Evolutionary conservation across 306 rosid species (phyloP).

Genomic region (Quercus parvula): DNA sequence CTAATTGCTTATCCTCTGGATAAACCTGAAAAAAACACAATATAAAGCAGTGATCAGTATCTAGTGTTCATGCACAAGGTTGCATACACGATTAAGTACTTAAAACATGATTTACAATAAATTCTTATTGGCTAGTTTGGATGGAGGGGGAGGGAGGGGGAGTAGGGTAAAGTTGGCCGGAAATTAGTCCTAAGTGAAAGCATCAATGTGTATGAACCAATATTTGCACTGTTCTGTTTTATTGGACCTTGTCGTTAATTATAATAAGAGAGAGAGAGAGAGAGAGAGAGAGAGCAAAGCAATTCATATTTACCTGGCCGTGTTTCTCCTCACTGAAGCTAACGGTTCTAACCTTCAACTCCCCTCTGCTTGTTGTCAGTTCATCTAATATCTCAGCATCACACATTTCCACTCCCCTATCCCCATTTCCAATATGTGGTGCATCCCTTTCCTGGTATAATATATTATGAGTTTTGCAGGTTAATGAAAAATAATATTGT

Average conservation of each 20-base stretch:
- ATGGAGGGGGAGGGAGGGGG: too few relatives aligned
- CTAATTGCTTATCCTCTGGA: conserved; percentile 20
- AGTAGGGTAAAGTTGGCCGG: too few relatives aligned
- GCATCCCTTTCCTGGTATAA: conserved; percentile 46
- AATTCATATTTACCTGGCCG: conserved; percentile 38
- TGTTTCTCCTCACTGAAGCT: conserved; percentile 66
- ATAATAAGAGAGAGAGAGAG: background rate
- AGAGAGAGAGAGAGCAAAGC: background rate
- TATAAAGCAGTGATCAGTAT: background rate
- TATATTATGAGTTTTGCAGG: background rate
- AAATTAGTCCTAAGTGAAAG: background rate
- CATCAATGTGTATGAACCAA: background rate
- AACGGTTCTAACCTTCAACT: conserved; percentile 58
- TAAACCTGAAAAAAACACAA: conserved; percentile 34
- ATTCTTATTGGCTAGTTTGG: background rate
- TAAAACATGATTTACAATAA: background rate
- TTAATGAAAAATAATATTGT: background rate
- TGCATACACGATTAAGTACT: background rate
- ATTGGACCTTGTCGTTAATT: background rate
- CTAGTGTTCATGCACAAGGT: background rate
- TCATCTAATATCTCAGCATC: conserved; percentile 79
- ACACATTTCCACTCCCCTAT: conserved; percentile 28
- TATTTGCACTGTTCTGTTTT: too few relatives aligned
- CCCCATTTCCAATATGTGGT: conserved; percentile 24
- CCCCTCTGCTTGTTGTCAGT: conserved; percentile 79